Evolutionary conservation across 805 yeast genomes (phyloP), one percentile per base, ranked within the genome.

Genomic region (Metschnikowia proteae): DNA sequence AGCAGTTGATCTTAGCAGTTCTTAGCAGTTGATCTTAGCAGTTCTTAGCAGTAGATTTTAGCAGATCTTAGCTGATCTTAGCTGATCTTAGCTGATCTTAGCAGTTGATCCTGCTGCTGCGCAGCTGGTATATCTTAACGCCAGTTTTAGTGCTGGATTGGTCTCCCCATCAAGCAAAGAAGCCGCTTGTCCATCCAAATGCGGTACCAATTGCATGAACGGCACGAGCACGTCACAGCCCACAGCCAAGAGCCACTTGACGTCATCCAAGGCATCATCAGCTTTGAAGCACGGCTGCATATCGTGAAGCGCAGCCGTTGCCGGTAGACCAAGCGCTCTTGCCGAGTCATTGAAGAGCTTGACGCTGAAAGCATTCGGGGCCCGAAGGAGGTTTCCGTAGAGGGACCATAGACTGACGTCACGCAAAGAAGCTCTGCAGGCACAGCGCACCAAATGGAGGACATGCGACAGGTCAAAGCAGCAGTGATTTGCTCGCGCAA

Each of bases 391-490:
- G 10, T 42, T 45, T 2, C 51, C 49, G 42, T 50, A 53, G 5
- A 50, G 28, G 2, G 51, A 49, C 64, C 64, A 60, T 7, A 60
- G 38, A 13, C 60, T 54, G 3, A 56, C 55, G 38, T 60, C 64
- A 5, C 49, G 31, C 9, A 60, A 47, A 31, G 45, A 50, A 10
- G 32, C 31, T 28, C 51, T 47, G 35, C 61, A 57, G 3, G 32
- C 43, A 3, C 5, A 29, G 10, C 51, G 45, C 4, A 50, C 26
- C 31, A 48, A 29, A 6, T 11, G 23, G 11, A 55, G 11, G 29
- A 48, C 46, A 6, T 26, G 25, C 0, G 30, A n/a, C 10, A 35
- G 45, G 7, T 47, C 43, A 9, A 65, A 43, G 4, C 48, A 44
- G 4, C 62, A 50, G 5, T 27, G 33, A n/a, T 32, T 22, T 3